A percentile compares a stretch with the other conserved stretches of the same genome.
These are phyloP conservation scores for Phanerochaete sordida DNA, from an alignment of 768 basidiomycete genomes.

Conservation along the genomic window DNA sequence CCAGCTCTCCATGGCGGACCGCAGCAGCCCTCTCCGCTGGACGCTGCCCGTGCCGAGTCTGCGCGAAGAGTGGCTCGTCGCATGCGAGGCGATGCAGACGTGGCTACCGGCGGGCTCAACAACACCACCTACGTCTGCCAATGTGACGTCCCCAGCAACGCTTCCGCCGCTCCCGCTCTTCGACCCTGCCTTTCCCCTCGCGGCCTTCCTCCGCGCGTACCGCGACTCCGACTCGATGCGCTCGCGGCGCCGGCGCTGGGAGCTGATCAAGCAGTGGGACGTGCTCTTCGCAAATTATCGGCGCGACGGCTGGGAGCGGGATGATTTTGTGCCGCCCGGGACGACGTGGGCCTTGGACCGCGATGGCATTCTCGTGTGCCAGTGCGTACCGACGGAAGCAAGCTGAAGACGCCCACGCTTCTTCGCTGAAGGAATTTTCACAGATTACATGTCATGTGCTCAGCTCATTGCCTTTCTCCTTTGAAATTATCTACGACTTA, in stretches of 20 bases:
- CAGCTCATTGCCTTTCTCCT: too few relatives aligned
- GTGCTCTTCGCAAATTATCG: constrained; percentile 2
- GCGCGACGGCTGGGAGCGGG: constrained; percentile 2
- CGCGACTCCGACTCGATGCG: constrained; percentile 3
- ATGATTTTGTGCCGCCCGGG: background rate
- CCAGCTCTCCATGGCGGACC: background rate
- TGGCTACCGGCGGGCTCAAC: background rate
- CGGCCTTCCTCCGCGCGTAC: background rate
- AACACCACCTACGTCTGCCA: background rate
- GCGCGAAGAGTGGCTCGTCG: background rate
- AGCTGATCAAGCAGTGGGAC: constrained; percentile 5
- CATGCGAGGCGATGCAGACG: background rate
- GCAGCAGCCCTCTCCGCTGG: background rate
- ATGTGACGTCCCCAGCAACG: background rate
- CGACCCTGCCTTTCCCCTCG: background rate
- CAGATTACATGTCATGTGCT: too few relatives aligned
- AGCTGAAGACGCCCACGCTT: too few relatives aligned
- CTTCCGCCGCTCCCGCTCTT: background rate
- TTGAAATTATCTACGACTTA: too few relatives aligned
- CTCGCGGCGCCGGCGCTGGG: background rate
- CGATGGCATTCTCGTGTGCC: background rate
- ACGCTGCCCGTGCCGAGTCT: background rate
- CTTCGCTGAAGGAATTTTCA: too few relatives aligned
- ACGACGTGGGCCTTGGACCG: background rate
- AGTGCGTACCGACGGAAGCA: too few relatives aligned